phyloP scores from a whole-genome alignment of 2,329 filamentous ascomycete species.

The Neonectria coccinea region DNA sequence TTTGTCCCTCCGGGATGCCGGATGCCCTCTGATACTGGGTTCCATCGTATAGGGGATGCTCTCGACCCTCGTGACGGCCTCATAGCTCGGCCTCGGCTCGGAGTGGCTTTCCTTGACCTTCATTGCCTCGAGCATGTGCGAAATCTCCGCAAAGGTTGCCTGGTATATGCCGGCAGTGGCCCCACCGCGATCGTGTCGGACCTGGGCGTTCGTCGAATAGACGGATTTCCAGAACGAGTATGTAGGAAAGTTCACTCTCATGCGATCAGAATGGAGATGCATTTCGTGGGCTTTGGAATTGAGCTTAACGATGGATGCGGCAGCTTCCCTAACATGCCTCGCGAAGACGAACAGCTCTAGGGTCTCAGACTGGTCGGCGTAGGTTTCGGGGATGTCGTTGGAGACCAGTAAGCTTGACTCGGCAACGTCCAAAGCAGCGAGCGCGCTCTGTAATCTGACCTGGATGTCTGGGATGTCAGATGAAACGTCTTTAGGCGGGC shows the following conservation, averaged over 20 bases:
- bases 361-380: conserved; percentile 61
- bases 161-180: conserved; percentile 65
- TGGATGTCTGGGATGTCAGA: conserved; percentile 56
- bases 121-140: conserved; percentile 57
- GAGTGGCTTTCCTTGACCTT: conserved; percentile 52
- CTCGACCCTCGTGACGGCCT: conserved; percentile 41
- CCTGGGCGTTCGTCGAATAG: conserved; percentile 66
- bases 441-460: conserved; percentile 55
- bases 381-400: conserved; percentile 57
- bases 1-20: conserved; percentile 51
- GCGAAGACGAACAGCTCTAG: conserved; percentile 67
- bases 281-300: conserved; percentile 61
- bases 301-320: conserved; percentile 60
- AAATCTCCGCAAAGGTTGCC: conserved; percentile 59
- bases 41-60: conserved; percentile 55
- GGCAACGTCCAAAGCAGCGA: conserved; percentile 59
- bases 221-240: conserved; percentile 66
- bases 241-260: conserved; percentile 61
- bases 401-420: conserved; percentile 61
- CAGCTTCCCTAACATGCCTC: conserved; percentile 65
- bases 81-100: conserved; percentile 35
- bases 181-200: conserved; percentile 69
- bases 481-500: conserved; percentile 56
- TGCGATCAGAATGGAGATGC: conserved; percentile 55
- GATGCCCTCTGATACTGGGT: conserved; percentile 51